Evolutionary conservation across 2,329 filamentous ascomycete species (phyloP).

Genomic region (Aspergillus sp.): DNA sequence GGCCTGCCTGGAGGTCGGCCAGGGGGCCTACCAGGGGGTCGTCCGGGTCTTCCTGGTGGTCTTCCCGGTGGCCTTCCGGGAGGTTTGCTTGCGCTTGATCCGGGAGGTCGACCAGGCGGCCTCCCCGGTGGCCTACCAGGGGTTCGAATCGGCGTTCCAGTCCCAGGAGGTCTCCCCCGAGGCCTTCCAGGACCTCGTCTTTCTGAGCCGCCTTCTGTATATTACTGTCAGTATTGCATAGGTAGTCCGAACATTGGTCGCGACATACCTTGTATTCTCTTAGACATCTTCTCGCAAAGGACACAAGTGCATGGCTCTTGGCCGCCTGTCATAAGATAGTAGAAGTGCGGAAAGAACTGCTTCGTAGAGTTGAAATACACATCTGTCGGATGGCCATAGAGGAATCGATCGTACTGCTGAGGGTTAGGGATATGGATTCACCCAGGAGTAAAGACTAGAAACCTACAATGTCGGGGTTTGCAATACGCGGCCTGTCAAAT

Average conservation of each 20-base stretch:
- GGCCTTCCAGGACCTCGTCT: slow-evolving; percentile 1
- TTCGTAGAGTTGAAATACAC: slow-evolving; percentile 55
- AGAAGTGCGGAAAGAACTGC: slow-evolving; percentile 60
- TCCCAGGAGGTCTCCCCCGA: slow-evolving; percentile 5
- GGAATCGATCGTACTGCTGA: slow-evolving; percentile 53
- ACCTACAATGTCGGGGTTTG: slow-evolving; percentile 37
- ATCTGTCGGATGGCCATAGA: slow-evolving; percentile 59
- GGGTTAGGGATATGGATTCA: not conserved
- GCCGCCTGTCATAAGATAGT: slow-evolving; percentile 54
- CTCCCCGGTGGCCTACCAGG: slow-evolving; percentile 1
- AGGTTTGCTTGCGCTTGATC: slow-evolving; percentile 10
- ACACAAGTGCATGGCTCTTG: slow-evolving; percentile 52
- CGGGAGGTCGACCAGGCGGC: slow-evolving; percentile 13
- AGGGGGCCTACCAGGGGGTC: slow-evolving; percentile 8
- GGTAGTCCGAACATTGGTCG: not conserved
- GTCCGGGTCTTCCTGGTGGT: slow-evolving; percentile 5
- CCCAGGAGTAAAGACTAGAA: not conserved
- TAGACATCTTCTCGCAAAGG: slow-evolving; percentile 42
- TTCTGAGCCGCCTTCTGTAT: not conserved
- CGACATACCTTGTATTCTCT: slow-evolving; percentile 15
- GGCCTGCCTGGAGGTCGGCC: slow-evolving; percentile 10
- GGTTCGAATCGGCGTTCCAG: not conserved
- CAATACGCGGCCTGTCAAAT: slow-evolving; percentile 51
- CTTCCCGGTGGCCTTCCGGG: slow-evolving; percentile 4
- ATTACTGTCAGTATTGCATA: not conserved